Evolutionary conservation across 2,329 filamentous ascomycete species (phyloP).

Genomic region (Moelleriella libera): DNA sequence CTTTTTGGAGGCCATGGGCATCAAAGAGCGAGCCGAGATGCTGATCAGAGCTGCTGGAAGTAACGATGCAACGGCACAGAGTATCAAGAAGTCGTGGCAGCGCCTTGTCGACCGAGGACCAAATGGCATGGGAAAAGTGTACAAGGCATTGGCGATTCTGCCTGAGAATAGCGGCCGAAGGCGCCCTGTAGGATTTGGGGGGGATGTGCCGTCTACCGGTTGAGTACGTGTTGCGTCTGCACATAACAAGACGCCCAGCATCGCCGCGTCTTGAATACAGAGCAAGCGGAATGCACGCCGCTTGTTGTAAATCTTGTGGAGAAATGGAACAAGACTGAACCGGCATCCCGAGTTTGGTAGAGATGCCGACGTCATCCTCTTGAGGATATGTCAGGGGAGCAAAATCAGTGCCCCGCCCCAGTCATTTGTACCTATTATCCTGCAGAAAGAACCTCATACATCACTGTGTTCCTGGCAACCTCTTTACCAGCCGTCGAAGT

Average conservation of each 20-base stretch:
- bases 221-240: background rate
- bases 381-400: no score
- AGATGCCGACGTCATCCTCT: no score
- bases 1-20: constrained; percentile 73
- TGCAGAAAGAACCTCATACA: no score
- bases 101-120: constrained; percentile 71
- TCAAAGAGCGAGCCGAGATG: constrained; percentile 59
- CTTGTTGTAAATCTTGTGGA: no score
- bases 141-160: constrained; percentile 84
- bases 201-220: constrained; percentile 31
- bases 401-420: no score
- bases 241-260: no score
- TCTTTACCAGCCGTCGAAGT: constrained; percentile 79
- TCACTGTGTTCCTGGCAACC: no score
- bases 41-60: constrained; percentile 35
- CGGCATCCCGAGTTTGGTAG: no score
- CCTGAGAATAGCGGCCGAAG: constrained; percentile 64
- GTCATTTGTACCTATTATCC: no score
- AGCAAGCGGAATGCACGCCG: no score
- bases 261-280: no score
- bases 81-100: constrained; percentile 62
- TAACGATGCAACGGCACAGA: constrained; percentile 33
- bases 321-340: no score
- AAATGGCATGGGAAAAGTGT: constrained; percentile 84
- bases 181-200: constrained; percentile 84